Evolutionary conservation across 1,139 yeast species (phyloP), one percentile per base, ranked within the genome.

Genomic region (Pichia sp.): DNA sequence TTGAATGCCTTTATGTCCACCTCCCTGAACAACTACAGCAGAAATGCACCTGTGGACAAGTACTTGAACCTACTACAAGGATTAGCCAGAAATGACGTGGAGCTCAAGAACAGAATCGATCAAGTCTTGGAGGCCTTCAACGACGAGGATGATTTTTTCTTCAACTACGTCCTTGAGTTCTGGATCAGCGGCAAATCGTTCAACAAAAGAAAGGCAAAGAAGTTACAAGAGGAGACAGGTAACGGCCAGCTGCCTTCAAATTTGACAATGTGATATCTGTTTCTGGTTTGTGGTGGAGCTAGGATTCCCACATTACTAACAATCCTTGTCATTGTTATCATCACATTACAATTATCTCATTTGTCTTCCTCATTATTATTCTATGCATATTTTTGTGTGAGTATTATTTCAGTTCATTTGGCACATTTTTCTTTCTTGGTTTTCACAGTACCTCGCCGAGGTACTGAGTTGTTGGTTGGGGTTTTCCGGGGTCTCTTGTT

Each of bases 161-260:
- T 65, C 46, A 59, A 62, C 45, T 66, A 65, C 39, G 69, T 65
- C 4, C 55, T 66, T 12, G 66, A 63, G 49, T 62, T 63, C 46
- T 66, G 69, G 69, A 55, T 62, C 12, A 61, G 60, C 47, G 66
- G 66, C 6, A 65, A 63, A 52, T 62, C 62, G 23, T 63, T 59
- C 48, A 64, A 60, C 53, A 62, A 64, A 44, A 62, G 52, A 54
- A 62, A 58, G 50, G 61, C 60, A 8, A 51, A 53, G 50, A 58
- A 58, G 45, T 52, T 58, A 21, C 54, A 57, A 43, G 60, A 55
- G 8, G 50, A 52, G 41, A 44, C 31, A 19, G 60, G 56, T 10
- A 28, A 53, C 21, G 56, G 52, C 37, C 52, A 53, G 40, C 28
- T 52, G 41, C 56, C 56, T 44, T 46, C 50, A 23, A 50, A 48